phyloP scores from a whole-genome alignment of 257 asterid species.

The Solanum lignicaule region DNA sequence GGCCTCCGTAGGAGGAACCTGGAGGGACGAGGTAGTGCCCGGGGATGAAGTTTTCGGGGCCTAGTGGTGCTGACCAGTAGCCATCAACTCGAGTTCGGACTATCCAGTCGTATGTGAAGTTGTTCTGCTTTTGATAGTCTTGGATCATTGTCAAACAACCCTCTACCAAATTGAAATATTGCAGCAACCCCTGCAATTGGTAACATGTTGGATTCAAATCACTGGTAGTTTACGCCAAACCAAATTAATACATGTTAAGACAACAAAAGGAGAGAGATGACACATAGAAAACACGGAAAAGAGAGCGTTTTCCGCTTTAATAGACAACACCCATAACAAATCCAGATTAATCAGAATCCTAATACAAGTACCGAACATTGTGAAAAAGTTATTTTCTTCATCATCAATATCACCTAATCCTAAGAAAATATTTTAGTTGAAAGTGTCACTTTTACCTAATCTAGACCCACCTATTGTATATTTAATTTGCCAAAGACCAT shows the following conservation, averaged over 20 bases:
- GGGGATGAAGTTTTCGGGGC: conserved; percentile 50
- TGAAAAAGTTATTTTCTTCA: background rate
- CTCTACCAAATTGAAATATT: conserved; percentile 76
- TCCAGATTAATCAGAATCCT: rapidly evolving
- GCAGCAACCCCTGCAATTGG: conserved; percentile 63
- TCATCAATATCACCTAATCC: background rate
- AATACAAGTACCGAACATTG: background rate
- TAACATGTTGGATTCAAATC: background rate
- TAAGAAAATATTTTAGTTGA: background rate
- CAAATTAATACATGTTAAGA: background rate
- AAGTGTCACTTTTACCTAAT: background rate
- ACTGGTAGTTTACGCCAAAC: background rate
- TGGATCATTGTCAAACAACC: conserved; percentile 73
- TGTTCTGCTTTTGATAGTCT: conserved; percentile 45
- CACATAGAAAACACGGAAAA: background rate
- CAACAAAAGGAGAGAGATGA: background rate
- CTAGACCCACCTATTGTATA: background rate
- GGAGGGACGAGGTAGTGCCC: conserved; percentile 70
- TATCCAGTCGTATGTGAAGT: conserved; percentile 88
- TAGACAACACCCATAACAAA: rapidly evolving
- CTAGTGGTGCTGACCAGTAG: conserved; percentile 58
- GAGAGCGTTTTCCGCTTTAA: background rate
- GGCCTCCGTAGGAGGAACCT: conserved; percentile 78
- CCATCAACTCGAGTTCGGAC: conserved; percentile 85
- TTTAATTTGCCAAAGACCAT: background rate